These are phyloP conservation scores for Dothistroma pini DNA, from an alignment of 2,329 filamentous ascomycete genomes.

Conservation along the genomic window DNA sequence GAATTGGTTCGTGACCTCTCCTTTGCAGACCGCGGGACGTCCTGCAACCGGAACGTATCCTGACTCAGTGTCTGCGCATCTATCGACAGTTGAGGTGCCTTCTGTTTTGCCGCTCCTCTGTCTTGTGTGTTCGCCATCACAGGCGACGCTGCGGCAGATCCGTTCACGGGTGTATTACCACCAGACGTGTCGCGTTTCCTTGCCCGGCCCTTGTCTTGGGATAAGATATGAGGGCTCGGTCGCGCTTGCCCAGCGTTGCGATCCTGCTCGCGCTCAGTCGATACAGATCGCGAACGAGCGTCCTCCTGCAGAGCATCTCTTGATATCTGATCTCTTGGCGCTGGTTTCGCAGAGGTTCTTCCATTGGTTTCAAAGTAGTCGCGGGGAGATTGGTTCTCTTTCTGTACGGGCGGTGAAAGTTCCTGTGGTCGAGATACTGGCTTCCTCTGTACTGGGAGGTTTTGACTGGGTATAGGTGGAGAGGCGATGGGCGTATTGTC, in stretches of 20 bases:
- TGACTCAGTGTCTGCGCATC: conserved; percentile 26
- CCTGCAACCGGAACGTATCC: conserved; percentile 68
- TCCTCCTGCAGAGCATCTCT: conserved; percentile 35
- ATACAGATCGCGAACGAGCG: conserved; percentile 42
- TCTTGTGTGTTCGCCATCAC: conserved; percentile 27
- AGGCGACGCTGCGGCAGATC: conserved; percentile 29
- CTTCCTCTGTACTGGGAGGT: conserved; percentile 27
- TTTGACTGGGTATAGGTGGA: conserved; percentile 19
- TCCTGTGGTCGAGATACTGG: conserved; percentile 25
- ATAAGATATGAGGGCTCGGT: conserved; percentile 79
- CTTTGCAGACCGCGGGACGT: conserved; percentile 67
- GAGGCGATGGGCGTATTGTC: conserved; percentile 44
- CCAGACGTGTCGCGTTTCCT: conserved; percentile 40
- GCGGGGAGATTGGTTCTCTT: conserved; percentile 33
- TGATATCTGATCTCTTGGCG: conserved; percentile 29
- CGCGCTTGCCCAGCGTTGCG: conserved; percentile 38
- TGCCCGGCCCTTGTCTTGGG: conserved; percentile 72
- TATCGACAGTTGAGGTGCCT: conserved; percentile 28
- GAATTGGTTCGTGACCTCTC: conserved; percentile 47
- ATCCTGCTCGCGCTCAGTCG: conserved; percentile 41
- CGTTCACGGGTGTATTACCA: conserved; percentile 26
- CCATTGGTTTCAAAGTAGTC: conserved; percentile 42
- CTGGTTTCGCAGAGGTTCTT: conserved; percentile 30
- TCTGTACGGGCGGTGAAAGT: conserved; percentile 25
- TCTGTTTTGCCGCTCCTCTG: conserved; percentile 47